phyloP scores from a whole-genome alignment of 257 asterid genomes.

The Petrea volubilis region DNA sequence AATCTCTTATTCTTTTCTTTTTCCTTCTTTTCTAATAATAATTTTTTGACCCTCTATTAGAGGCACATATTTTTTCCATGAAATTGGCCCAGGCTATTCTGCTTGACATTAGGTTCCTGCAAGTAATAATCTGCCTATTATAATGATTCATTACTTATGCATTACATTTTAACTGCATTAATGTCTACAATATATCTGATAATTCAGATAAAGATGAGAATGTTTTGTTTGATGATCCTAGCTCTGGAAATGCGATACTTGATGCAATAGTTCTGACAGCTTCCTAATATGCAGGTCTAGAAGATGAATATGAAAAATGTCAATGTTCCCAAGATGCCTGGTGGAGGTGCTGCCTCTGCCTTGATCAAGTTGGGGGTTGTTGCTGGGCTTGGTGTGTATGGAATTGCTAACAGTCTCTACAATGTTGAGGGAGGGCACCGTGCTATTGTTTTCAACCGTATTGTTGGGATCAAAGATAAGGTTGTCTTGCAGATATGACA shows the following conservation, averaged over 20 bases:
- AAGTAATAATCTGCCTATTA: not conserved
- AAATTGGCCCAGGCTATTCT: not conserved
- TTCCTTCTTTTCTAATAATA: not conserved
- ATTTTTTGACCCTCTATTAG: not conserved
- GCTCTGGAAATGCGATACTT: not conserved
- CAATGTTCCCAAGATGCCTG: conserved; percentile 80
- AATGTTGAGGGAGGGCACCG: conserved; percentile 95
- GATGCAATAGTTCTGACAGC: not conserved
- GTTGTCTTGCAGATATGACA: conserved; percentile 32
- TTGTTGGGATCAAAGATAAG: conserved; percentile 75
- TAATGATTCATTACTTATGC: not conserved
- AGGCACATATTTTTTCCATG: not conserved
- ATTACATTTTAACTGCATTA: not conserved
- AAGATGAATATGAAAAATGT: conserved; percentile 68
- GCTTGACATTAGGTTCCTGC: not conserved
- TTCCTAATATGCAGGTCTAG: conserved; percentile 33
- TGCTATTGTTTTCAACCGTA: conserved; percentile 86
- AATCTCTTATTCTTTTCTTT: not conserved
- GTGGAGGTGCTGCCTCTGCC: conserved; percentile 70
- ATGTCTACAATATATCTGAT: not conserved
- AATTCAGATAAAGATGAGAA: not conserved
- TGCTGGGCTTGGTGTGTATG: conserved; percentile 73
- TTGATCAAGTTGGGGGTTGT: conserved; percentile 56
- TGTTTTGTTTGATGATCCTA: not conserved
- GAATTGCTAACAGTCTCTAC: conserved; percentile 77